Evolutionary conservation across 2,329 filamentous ascomycete genomes (phyloP).

Genomic region (Phyllosticta citribraziliensis): DNA sequence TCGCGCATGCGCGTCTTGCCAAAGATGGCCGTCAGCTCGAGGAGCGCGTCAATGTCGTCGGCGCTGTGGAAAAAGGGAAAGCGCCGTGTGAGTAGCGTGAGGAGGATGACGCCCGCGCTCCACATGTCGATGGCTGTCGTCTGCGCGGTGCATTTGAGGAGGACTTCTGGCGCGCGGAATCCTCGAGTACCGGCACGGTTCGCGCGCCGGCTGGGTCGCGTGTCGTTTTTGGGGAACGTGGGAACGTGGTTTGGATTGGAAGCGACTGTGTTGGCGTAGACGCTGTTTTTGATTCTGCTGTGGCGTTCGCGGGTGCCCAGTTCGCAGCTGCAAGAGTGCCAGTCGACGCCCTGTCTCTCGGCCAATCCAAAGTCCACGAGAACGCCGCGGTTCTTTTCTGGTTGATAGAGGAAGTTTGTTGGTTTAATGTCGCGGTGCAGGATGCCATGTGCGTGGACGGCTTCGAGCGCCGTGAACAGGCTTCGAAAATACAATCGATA

Average conservation of each 20-base stretch:
- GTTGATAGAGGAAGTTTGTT: slow-evolving; percentile 94
- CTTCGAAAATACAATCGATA: slow-evolving; percentile 85
- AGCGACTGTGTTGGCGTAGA: slow-evolving; percentile 46
- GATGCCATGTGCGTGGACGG: slow-evolving; percentile 75
- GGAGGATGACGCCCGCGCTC: slow-evolving; percentile 91
- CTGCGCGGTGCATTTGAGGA: slow-evolving; percentile 95
- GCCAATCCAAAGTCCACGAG: slow-evolving; percentile 98
- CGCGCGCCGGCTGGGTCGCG: slow-evolving; percentile 74
- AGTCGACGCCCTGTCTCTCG: slow-evolving; percentile 61
- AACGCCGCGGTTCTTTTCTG: slow-evolving; percentile 68
- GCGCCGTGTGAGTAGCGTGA: slow-evolving; percentile 84
- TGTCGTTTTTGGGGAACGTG: slow-evolving; percentile 84
- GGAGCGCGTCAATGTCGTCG: slow-evolving; percentile 96
- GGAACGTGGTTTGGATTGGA: slow-evolving; percentile 26
- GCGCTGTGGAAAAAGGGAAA: slow-evolving; percentile 98
- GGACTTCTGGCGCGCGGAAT: slow-evolving; percentile 90
- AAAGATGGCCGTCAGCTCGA: slow-evolving; percentile 95
- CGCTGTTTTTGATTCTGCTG: slow-evolving; percentile 43
- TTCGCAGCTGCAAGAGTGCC: slow-evolving; percentile 73
- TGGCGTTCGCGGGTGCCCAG: slow-evolving; percentile 54
- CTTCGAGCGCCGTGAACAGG: slow-evolving; percentile 73
- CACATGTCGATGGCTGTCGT: slow-evolving; percentile 90
- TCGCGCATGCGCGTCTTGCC: slow-evolving; percentile 74
- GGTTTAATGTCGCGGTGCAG: slow-evolving; percentile 95
- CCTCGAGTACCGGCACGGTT: slow-evolving; percentile 92